A percentile compares a stretch with the other conserved stretches of the same genome.
Conservation (phyloP, 148 eudicot genomes). For the Chenopodium formosanum region DNA sequence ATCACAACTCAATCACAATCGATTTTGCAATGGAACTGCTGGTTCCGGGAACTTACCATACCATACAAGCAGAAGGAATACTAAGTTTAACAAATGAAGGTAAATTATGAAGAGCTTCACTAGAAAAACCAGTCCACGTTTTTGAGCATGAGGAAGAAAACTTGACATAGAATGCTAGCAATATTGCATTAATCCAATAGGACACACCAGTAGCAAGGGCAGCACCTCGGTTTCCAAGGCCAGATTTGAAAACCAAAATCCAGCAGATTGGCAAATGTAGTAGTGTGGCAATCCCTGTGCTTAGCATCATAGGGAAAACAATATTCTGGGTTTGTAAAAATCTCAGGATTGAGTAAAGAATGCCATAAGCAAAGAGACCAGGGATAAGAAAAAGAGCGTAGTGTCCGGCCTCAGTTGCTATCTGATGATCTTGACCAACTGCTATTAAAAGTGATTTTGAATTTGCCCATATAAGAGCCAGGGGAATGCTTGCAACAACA, state of each 20-base stretch:
- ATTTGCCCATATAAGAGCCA: conserved; percentile 32
- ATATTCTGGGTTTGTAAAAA: conserved; percentile 42
- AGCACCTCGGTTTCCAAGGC: conserved; percentile 37
- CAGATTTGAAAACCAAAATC: conserved; percentile 28
- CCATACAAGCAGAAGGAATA: conserved; percentile 49
- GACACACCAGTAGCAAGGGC: conserved; percentile 39
- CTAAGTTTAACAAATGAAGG: conserved; percentile 29
- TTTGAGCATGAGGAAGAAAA: conserved; percentile 31
- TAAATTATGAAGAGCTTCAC: conserved; percentile 34
- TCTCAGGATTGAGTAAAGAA: conserved; percentile 31
- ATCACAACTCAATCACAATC: not conserved
- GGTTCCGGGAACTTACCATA: conserved; percentile 32
- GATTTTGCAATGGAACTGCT: not conserved
- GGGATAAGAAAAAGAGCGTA: conserved; percentile 38
- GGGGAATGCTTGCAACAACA: conserved; percentile 23
- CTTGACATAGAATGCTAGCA: conserved; percentile 41
- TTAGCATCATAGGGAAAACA: conserved; percentile 39
- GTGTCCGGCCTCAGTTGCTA: conserved; percentile 36
- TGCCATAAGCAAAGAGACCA: conserved; percentile 37
- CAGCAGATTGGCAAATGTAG: conserved; percentile 34
- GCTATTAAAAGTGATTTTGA: conserved; percentile 24
- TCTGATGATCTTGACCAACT: conserved; percentile 34
- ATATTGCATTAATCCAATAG: conserved; percentile 38
- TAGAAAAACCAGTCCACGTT: conserved; percentile 50
- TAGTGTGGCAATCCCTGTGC: conserved; percentile 18